These are phyloP conservation scores for Hyaloscypha hepaticicola DNA, from an alignment of 495 filamentous ascomycete genomes.

Conservation along the genomic window DNA sequence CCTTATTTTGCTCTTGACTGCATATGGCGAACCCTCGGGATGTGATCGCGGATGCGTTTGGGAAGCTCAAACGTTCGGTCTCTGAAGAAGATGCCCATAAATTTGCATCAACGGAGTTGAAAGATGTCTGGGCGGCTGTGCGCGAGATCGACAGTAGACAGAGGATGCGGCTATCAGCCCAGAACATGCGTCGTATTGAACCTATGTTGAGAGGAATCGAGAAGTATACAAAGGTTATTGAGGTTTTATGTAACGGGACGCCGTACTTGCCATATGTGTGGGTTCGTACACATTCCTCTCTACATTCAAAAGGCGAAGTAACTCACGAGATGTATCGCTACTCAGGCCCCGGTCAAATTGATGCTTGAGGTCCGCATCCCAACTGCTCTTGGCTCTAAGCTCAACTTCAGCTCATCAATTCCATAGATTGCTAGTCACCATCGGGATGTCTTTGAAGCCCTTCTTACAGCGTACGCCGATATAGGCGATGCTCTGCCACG, in stretches of 20 bases:
- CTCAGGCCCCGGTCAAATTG: slow-evolving; percentile 42
- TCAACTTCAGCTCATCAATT: background rate
- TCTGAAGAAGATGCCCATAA: slow-evolving; percentile 18
- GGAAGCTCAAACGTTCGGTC: slow-evolving; percentile 15
- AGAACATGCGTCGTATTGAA: slow-evolving; percentile 41
- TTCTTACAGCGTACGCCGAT: slow-evolving; percentile 4
- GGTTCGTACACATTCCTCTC: slow-evolving; percentile 27
- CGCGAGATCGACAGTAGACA: slow-evolving; percentile 39
- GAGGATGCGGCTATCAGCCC: slow-evolving; percentile 35
- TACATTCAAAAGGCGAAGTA: background rate
- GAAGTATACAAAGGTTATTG: slow-evolving; percentile 41
- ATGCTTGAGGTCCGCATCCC: slow-evolving; percentile 36
- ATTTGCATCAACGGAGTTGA: slow-evolving; percentile 27
- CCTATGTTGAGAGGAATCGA: slow-evolving; percentile 41
- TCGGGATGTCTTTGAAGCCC: slow-evolving; percentile 15
- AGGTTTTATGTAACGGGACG: slow-evolving; percentile 46
- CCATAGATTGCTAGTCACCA: slow-evolving; percentile 13
- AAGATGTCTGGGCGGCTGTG: slow-evolving; percentile 38
- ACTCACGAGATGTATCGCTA: background rate
- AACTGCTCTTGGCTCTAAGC: background rate
- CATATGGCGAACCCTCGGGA: background rate
- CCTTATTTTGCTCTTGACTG: background rate
- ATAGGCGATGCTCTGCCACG: slow-evolving; percentile 11
- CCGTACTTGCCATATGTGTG: slow-evolving; percentile 47
- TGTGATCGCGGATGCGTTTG: slow-evolving; percentile 8